Base-by-base conservation (phyloP, 2,329 filamentous ascomycete genomes). In the Phaeoacremonium minimum region DNA sequence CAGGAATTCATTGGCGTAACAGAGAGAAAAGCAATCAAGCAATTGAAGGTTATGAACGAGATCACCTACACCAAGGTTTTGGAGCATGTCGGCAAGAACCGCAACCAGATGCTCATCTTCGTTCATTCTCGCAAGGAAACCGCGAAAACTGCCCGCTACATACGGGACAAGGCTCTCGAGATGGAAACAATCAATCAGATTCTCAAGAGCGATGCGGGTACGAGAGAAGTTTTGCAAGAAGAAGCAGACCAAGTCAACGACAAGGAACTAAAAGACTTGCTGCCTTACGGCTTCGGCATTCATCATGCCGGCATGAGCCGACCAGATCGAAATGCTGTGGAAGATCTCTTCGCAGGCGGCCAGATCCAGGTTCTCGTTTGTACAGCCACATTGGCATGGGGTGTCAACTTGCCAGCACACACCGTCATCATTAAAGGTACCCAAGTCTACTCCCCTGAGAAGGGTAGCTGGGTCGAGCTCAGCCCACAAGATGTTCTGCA, bases 371-470 rank as follows among this genome's bases (percentile, higher is more conserved):
- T 98, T 2, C 80, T 98, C 34, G 91, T 97, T 22, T 97, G 89
- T 63, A 98, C 93, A 28, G 91, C 94, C 28, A 98, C 93, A n/a
- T 72, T 98, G 36, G 93, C 93, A 16, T 98, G 93, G 93, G 93
- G 93, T 79, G 93, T 98, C 56, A 98, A 98, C 62, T 67, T 98
- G 55, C 93, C 93, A 5, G 93, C 93, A 3, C 93, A 98, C 56
- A 97, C 93, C 1, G 93, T 98, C 53, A 91, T 98, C 56, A 98
- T 98, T 70, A 98, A 98, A 65, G 93, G 93, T 37, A 98, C 93
- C 1, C 89, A 95, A 55, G 85, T 98, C 15, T 98, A 98, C 65
- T 97, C 93, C 0, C 93, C 93, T 1, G 93, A 98, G 58, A 97
- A 96, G 68, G 93, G 93, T 68, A 93, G 87, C 60, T 98, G 93